These are phyloP conservation scores for Actinomortierella wolfii DNA, from an alignment of 371 early-diverging fungal species.

Conservation along the genomic window DNA sequence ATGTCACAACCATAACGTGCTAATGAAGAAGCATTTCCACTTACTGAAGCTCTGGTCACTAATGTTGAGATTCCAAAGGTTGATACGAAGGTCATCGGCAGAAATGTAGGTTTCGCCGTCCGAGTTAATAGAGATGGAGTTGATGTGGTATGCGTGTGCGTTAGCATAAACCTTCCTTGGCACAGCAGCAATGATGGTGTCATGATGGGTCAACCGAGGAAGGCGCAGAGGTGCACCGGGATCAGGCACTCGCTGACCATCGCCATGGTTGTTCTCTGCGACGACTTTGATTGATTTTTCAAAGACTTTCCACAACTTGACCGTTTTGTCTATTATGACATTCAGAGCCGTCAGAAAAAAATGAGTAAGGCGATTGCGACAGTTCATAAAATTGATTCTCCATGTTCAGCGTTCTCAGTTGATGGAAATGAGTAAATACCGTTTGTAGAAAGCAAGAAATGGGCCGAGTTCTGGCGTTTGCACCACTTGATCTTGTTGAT, in stretches of 20 bases:
- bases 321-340: conserved; percentile 86
- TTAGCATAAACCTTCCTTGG: conserved; percentile 96
- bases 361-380: not conserved
- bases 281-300: conserved; percentile 95
- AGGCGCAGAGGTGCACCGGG: conserved; percentile 64
- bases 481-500: conserved; percentile 99
- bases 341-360: not conserved
- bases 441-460: conserved; percentile 96
- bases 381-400: not conserved
- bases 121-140: conserved; percentile 98
- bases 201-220: conserved; percentile 90
- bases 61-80: conserved; percentile 97
- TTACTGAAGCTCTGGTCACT: conserved; percentile 97
- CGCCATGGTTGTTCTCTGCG: conserved; percentile 82
- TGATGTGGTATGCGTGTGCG: conserved; percentile 99
- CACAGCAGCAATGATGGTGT: conserved; percentile 93
- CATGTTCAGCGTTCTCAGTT: not conserved
- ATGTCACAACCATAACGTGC: not conserved
- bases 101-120: conserved; percentile 97
- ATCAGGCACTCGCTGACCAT: conserved; percentile 55
- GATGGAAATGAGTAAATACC: conserved; percentile 55
- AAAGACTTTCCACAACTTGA: conserved; percentile 99
- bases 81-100: conserved; percentile 98
- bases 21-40: conserved; percentile 11
- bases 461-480: conserved; percentile 91